Evolutionary conservation across 2,329 filamentous ascomycete species (phyloP), one percentile per base, ranked within the genome.

Genomic region (Dactylellina sp.): DNA sequence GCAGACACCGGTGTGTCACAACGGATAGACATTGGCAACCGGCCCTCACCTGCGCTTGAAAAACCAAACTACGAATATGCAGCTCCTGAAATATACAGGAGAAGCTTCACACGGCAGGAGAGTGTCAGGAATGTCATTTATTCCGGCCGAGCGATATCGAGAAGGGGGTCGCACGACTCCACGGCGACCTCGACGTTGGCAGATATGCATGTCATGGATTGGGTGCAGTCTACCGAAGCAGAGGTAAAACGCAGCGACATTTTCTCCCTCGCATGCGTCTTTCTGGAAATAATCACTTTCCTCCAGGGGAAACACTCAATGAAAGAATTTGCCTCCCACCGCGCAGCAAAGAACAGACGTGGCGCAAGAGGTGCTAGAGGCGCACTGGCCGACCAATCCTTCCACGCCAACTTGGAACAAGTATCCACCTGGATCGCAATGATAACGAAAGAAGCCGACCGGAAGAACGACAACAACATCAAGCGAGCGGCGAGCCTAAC

Each of bases 231-330:
- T 9, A 74, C 70, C 9, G 61, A 74, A 37, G 53, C 62, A n/a
- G 53, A 74, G 18, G 77, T 79, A 66, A 86, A 88, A 47, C 77
- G 79, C 65, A 87, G 88, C 52, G 91, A 93, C 79, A 83, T 93
- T 20, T 93, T 90, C 81, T 91, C 89, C 2, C 83, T 92, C 0
- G 90, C 87, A 7, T 91, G 89, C 79, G 84, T 92, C 55, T 90
- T 74, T 82, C 83, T 92, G 14, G 90, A 93, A 76, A 85, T 93
- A 18, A 79, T 92, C n/a, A 88, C 88, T 24, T 88, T 91, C 82
- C 90, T 70, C 80, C 91, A 91, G 79, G 88, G 89, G 76, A 87
- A 88, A 59, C 84, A 86, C 0, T 70, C 62, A 49, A 84, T 86
- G 56, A 85, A 86, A 56, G 86, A 89, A 24, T 92, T 92, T 78